Evolutionary conservation across 768 basidiomycete species (phyloP).

Genomic region (Tulasnella sp.): DNA sequence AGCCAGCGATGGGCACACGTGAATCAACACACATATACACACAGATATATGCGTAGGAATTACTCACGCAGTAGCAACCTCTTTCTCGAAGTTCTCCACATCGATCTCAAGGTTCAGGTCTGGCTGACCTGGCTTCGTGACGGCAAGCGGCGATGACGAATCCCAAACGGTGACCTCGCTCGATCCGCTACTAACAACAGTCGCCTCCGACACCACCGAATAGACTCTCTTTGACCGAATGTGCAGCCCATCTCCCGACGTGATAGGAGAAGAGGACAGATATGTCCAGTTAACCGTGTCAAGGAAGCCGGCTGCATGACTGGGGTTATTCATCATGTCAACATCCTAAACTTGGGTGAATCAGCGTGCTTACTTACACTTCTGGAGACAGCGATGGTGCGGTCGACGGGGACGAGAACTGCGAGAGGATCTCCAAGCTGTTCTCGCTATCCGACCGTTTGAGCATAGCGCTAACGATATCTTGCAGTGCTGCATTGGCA

Average conservation of each 20-base stretch:
- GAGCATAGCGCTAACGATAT: conserved; percentile 5
- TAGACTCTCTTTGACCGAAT: background rate
- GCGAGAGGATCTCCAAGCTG: background rate
- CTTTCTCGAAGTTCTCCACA: background rate
- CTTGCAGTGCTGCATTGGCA: background rate
- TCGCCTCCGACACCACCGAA: background rate
- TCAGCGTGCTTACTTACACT: background rate
- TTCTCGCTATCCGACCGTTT: background rate
- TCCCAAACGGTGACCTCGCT: background rate
- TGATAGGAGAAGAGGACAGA: background rate
- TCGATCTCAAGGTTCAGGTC: background rate
- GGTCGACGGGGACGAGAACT: background rate
- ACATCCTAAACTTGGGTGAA: background rate
- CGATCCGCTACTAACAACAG: background rate
- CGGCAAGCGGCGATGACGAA: background rate
- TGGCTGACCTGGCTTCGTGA: background rate
- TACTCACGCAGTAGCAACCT: background rate
- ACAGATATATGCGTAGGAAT: background rate
- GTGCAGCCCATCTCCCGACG: background rate
- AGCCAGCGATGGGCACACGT: background rate
- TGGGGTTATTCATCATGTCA: background rate
- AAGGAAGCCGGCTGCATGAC: background rate
- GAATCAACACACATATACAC: background rate
- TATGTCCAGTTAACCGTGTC: background rate
- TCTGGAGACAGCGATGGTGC: background rate